Base-by-base conservation (phyloP, 495 filamentous ascomycete species). In the Trichocladium antarcticum region DNA sequence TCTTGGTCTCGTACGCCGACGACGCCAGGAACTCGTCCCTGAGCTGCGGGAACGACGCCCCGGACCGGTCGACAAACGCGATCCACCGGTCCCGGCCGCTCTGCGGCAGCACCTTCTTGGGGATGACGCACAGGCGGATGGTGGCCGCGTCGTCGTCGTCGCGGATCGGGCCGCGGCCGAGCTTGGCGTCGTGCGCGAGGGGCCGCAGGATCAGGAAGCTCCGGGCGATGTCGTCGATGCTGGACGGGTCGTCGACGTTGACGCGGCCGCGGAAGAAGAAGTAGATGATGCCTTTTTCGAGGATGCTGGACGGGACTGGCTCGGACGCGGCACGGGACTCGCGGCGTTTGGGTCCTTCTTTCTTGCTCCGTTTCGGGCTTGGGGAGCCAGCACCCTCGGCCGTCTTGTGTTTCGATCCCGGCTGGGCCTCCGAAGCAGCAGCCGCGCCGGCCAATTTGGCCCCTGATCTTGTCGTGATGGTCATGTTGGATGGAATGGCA, bases 241-340 rank as follows among this genome's bases (percentile, higher is more conserved):
- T 65, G n/a, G 81, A 73, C 9, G 89, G 82, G 10, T 87, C 76
- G 11, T 87, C 76, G 16, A 85, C 73, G 46, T 75, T 76, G 44
- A 95, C 86, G 20, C 87, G 80, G 9, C 78, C 78, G 36, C 88
- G 82, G 61, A 81, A 82, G 71, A 95, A 95, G 75, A 95, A 94
- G 71, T 95, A 95, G 54, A 97, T 85, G 54, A 95, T 76, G 3
- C 89, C 90, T 56, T 95, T 95, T 58, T 97, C 90, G 10, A 95
- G 71, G 22, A 92, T 79, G 45, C 70, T 86, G n/a, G 84, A 82
- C 0, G 88, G 78, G 6, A 81, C 69, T 7, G 50, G 9, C 19
- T 63, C 49, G 1, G 21, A 27, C 11, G 32, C 38, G 3, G 54
- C 36, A 10, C 51, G 48, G 40, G n/a, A n/a, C n/a, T n/a, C n/a